Percentiles rank a stretch among this genome's conserved stretches.
Conservation (phyloP, 768 basidiomycete genomes). For the Suillus subaureus region DNA sequence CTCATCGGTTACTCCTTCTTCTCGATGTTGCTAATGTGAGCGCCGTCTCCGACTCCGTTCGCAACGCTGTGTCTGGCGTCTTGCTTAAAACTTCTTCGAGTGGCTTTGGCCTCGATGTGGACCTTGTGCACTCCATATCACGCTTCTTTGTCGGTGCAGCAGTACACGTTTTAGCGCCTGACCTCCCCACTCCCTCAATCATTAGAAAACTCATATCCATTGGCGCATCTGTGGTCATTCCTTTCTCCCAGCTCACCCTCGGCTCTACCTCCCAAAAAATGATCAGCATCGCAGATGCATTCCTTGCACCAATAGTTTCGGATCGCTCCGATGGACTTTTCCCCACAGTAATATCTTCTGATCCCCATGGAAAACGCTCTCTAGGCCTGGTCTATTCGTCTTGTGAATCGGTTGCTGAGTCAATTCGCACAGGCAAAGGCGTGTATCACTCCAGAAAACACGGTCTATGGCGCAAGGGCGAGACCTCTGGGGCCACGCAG, state of each 20-base stretch:
- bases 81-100: constrained; percentile 70
- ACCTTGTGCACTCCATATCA: constrained; percentile 77
- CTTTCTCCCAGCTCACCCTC: constrained; percentile 69
- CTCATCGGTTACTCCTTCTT: constrained; percentile 73
- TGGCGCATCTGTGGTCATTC: constrained; percentile 70
- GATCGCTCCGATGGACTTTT: constrained; percentile 93
- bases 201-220: constrained; percentile 63
- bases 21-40: constrained; percentile 74
- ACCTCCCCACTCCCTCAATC: constrained; percentile 55
- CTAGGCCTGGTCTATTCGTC: constrained; percentile 98
- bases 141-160: constrained; percentile 67
- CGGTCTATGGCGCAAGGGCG: constrained; percentile 96
- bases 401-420: constrained; percentile 77
- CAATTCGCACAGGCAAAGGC: constrained; percentile 86
- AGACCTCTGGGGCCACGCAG: constrained; percentile 93
- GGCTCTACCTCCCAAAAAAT: constrained; percentile 52
- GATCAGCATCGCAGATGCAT: constrained; percentile 81
- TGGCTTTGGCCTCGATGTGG: constrained; percentile 45
- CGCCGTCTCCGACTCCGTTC: constrained; percentile 74
- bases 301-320: constrained; percentile 78
- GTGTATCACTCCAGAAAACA: constrained; percentile 97
- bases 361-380: constrained; percentile 63
- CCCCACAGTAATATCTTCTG: constrained; percentile 86
- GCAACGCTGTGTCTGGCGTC: constrained; percentile 75
- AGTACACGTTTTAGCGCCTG: constrained; percentile 61